phyloP scores from a whole-genome alignment of 306 rosid genomes.

The Ammopiptanthus mongolicus region DNA sequence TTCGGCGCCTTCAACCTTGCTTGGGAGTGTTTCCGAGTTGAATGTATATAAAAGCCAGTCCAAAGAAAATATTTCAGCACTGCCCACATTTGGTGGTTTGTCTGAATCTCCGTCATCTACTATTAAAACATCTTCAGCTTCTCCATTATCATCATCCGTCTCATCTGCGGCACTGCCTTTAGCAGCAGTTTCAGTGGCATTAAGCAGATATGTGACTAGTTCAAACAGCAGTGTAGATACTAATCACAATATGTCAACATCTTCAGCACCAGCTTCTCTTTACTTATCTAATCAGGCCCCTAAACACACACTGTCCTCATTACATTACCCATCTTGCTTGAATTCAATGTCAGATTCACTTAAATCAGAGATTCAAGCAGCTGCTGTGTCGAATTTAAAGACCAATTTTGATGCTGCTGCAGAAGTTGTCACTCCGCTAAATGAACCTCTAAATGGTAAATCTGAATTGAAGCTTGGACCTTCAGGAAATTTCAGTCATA shows the following conservation, averaged over 20 bases:
- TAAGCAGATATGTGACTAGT: slow-evolving; percentile 29
- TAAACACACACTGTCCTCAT: slow-evolving; percentile 18
- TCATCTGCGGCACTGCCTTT: slow-evolving; percentile 31
- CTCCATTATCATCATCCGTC: slow-evolving; percentile 28
- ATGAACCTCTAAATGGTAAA: slow-evolving; percentile 28
- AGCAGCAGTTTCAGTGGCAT: slow-evolving; percentile 27
- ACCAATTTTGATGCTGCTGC: slow-evolving; percentile 33
- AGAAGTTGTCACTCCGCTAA: slow-evolving; percentile 20
- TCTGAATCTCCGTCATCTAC: slow-evolving; percentile 23
- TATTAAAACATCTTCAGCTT: slow-evolving; percentile 19
- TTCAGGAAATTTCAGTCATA: slow-evolving; percentile 23
- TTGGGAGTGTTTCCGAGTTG: slow-evolving; percentile 21
- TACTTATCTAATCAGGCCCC: slow-evolving; percentile 26
- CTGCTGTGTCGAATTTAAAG: slow-evolving; percentile 21
- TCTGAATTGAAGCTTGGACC: slow-evolving; percentile 36
- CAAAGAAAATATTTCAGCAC: slow-evolving; percentile 26
- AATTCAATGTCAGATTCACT: slow-evolving; percentile 32
- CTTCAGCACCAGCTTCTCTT: slow-evolving; percentile 29
- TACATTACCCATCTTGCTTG: slow-evolving; percentile 10
- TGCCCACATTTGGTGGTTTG: slow-evolving; percentile 32
- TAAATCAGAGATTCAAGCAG: slow-evolving; percentile 34
- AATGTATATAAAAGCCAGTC: slow-evolving; percentile 34
- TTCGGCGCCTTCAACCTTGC: slow-evolving; percentile 14
- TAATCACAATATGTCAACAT: slow-evolving; percentile 23
- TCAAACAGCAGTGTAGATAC: slow-evolving; percentile 27